Percentiles rank a stretch among this genome's conserved stretches.
Conservation (phyloP, 768 basidiomycete species). For the Tylopilus sp. region DNA sequence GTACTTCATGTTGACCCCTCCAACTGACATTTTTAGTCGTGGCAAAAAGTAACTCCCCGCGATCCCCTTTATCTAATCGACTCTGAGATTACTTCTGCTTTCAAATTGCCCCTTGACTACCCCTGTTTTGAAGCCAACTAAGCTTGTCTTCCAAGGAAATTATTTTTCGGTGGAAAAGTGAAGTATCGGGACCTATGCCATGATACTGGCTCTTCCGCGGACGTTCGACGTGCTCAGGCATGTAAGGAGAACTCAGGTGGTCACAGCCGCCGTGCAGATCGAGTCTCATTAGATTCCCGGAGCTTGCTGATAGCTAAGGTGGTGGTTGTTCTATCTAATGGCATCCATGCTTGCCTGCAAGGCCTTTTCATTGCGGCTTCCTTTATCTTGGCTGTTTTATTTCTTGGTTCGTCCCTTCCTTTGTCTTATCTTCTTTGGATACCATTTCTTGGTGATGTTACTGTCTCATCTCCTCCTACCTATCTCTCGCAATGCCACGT, state of each 20-base stretch:
- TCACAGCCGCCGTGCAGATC: conserved; percentile 4
- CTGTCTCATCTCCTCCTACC: too few relatives aligned
- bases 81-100: conserved; percentile 37
- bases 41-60: conserved; percentile 59
- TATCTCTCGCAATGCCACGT: too few relatives aligned
- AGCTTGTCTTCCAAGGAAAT: conserved; percentile 51
- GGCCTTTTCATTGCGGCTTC: background rate
- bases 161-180: conserved; percentile 41
- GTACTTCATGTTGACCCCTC: background rate
- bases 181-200: conserved; percentile 25
- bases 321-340: background rate
- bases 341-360: conserved; percentile 4
- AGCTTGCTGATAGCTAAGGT: conserved; percentile 4
- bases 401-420: conserved; percentile 6
- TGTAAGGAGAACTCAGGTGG: conserved; percentile 10
- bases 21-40: conserved; percentile 44
- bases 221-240: conserved; percentile 14
- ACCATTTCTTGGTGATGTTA: too few relatives aligned
- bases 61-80: conserved; percentile 62
- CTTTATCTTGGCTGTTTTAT: background rate
- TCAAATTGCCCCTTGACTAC: conserved; percentile 55
- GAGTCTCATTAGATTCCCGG: background rate
- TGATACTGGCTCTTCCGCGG: conserved; percentile 9
- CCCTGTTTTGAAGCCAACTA: conserved; percentile 62
- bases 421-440: background rate